These are phyloP conservation scores for Neurospora sp. DNA, from an alignment of 495 filamentous ascomycete genomes.

Conservation along the genomic window DNA sequence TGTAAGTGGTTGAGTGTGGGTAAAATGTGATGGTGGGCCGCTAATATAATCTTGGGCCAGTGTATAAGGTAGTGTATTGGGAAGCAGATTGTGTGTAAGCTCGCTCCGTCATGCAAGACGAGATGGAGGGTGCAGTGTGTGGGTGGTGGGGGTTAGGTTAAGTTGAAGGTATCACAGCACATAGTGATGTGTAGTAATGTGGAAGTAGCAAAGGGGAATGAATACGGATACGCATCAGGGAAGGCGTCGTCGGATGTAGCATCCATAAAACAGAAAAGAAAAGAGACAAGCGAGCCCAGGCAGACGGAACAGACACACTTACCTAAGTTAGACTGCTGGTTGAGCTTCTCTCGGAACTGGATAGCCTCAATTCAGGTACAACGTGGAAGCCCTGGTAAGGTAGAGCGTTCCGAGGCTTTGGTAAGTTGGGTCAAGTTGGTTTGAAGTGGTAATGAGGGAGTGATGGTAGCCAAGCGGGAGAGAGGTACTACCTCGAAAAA, in stretches of 20 bases:
- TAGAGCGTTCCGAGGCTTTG: slow-evolving; percentile 3
- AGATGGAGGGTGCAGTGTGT: background rate
- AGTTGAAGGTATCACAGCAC: background rate
- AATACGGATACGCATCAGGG: background rate
- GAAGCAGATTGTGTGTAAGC: background rate
- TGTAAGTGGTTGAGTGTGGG: background rate
- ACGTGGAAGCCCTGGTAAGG: slow-evolving; percentile 6
- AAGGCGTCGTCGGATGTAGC: background rate
- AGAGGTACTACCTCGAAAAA: slow-evolving; percentile 1
- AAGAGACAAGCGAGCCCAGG: slow-evolving; percentile 2
- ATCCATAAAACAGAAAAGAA: slow-evolving; percentile 1
- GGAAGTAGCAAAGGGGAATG: background rate
- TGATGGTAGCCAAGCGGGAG: background rate
- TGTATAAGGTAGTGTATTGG: background rate
- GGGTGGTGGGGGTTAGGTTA: background rate
- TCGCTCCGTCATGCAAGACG: background rate
- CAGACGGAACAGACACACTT: slow-evolving; percentile 8
- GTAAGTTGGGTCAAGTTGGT: slow-evolving; percentile 9
- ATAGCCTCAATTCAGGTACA: slow-evolving; percentile 4
- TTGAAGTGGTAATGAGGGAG: slow-evolving; percentile 2
- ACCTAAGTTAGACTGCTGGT: slow-evolving; percentile 4
- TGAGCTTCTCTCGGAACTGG: background rate
- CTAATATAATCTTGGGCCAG: background rate
- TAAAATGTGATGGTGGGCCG: background rate
- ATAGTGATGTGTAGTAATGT: background rate